Evolutionary conservation across 140 eudicot species (phyloP), one percentile per base, ranked within the genome.

Genomic region (Cichorium intybus): DNA sequence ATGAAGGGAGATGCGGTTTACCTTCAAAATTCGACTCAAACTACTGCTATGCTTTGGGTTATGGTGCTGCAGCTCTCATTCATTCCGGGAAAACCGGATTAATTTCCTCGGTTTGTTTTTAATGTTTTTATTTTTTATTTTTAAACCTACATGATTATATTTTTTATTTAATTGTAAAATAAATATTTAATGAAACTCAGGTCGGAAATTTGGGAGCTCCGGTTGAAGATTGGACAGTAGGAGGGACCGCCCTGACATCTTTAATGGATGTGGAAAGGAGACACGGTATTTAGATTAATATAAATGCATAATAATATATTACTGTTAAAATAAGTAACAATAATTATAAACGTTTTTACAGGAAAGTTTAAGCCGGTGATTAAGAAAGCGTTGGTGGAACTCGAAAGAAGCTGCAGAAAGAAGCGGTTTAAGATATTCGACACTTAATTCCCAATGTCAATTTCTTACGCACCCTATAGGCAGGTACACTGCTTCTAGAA

Each of bases 361-460:
- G 99, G 99, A 17, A 88, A 88, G 71, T 88, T 73, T 76, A 93
- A 93, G 87, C 97, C 97, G 4, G 99, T 88, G 85, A 86, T 93
- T 45, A 93, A 93, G 84, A 93, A 93, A 77, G 99, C 99, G 70
- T 80, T 93, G 95, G 99, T 93, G 69, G 99, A 93, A 69, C 97
- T 93, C 6, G 95, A 93, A 51, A 95, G 96, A n/a, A n/a, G n/a
- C n/a, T n/a, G n/a, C n/a, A n/a, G n/a, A n/a, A n/a, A n/a, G n/a
- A n/a, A n/a, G n/a, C n/a, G n/a, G n/a, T n/a, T n/a, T n/a, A n/a
- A n/a, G n/a, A n/a, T n/a, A n/a, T n/a, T n/a, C n/a, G n/a, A n/a
- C n/a, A n/a, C n/a, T n/a, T n/a, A n/a, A n/a, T n/a, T n/a, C n/a
- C n/a, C n/a, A n/a, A n/a, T n/a, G n/a, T n/a, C n/a, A n/a, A n/a